Evolutionary conservation across 768 basidiomycete genomes (phyloP), one percentile per base, ranked within the genome.

Genomic region (Serendipita sp.): DNA sequence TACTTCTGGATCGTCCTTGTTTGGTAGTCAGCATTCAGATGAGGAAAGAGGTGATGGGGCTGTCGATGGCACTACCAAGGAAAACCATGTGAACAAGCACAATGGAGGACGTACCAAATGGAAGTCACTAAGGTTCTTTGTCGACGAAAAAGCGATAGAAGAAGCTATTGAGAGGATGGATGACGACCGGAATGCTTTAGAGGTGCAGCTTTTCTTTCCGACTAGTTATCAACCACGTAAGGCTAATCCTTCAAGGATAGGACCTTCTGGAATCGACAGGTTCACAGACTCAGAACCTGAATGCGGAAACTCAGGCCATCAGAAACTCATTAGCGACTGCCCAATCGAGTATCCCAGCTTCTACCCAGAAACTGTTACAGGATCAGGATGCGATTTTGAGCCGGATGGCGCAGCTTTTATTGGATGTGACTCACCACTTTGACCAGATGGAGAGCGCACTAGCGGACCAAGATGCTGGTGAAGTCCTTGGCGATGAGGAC

Each of bases 121-220:
- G 89, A 91, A 89, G 77, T 88, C 86, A 0, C 71, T 91, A 38
- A 81, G 90, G 38, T 89, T 91, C 71, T 91, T 92, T 72, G 87
- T 91, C 41, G 88, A 91, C 69, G 90, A 92, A 68, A 79, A 83
- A 35, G 86, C 83, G 4, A 84, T 91, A 44, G 90, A 92, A 63
- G 86, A 88, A 67, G 78, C 83, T 18, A 71, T 86, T 52, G 90
- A 91, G 64, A 78, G 77, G 1, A 81, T 91, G 56, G 90, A 92
- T 69, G 79, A 76, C 64, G 87, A 90, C 64, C 77, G 88, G 56
- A 78, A 76, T 67, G 76, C 77, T 35, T 74, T 91, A 44, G 89
- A 91, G 65, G 89, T 88, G 67, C 64, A 84, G 75, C 11, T 47
- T 56, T 16, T 63, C 10, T 41, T 63, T 16, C 36, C 38, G 64